These are phyloP conservation scores for Bassia scoparia DNA, from an alignment of 148 eudicot species.

Conservation along the genomic window DNA sequence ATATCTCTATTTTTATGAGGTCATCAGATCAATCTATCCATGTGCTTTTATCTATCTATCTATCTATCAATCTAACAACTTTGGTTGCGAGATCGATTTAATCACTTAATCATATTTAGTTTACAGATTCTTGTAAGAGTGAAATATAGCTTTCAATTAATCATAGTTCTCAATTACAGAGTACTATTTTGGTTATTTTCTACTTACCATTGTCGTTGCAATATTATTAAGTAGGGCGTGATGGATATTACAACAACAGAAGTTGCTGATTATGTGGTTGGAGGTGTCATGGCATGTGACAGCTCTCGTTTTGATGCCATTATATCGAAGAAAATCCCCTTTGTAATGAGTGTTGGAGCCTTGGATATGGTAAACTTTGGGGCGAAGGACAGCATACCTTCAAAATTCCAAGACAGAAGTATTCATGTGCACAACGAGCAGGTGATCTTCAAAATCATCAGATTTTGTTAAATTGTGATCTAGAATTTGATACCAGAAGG, in stretches of 20 bases:
- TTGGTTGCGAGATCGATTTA: background rate
- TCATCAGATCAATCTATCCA: background rate
- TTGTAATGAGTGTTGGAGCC: constrained; percentile 90
- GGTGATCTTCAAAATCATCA: constrained; percentile 37
- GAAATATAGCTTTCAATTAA: constrained; percentile 8
- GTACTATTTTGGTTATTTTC: background rate
- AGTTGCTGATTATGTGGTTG: constrained; percentile 91
- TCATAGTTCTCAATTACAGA: background rate
- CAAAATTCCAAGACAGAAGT: constrained; percentile 60
- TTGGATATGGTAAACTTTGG: constrained; percentile 98
- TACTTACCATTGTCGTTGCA: constrained; percentile 4
- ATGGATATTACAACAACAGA: constrained; percentile 97
- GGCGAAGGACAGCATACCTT: constrained; percentile 61
- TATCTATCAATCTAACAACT: background rate
- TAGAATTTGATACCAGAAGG: background rate
- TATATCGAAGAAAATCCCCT: constrained; percentile 70
- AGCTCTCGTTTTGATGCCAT: constrained; percentile 79
- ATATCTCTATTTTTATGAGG: background rate
- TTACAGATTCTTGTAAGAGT: background rate
- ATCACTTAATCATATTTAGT: background rate
- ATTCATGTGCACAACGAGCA: constrained; percentile 80
- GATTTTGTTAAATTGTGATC: constrained; percentile 11
- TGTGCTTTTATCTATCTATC: background rate
- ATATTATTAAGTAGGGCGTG: constrained; percentile 55
- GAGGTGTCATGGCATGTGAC: constrained; percentile 98